Percentiles rank a stretch among this genome's conserved stretches.
phyloP scores from a whole-genome alignment of 768 basidiomycete genomes.

The Lentinula sp. region DNA sequence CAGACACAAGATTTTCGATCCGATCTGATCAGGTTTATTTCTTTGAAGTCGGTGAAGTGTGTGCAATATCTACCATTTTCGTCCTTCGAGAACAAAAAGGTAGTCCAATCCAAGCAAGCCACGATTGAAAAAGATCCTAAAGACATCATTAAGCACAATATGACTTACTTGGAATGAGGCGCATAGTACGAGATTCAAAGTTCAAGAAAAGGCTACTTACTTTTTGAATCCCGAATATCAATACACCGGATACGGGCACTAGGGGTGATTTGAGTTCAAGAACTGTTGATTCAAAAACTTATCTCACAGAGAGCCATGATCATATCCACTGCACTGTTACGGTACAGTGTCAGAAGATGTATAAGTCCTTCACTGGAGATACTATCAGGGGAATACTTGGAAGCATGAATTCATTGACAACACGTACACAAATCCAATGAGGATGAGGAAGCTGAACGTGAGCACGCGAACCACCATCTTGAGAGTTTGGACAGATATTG shows the following conservation, averaged over 20 bases:
- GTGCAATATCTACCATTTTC: not conserved
- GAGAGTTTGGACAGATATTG: constrained; percentile 6
- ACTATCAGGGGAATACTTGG: not conserved
- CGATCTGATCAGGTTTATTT: not conserved
- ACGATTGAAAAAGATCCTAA: constrained; percentile 5
- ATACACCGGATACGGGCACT: constrained; percentile 9
- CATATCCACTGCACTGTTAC: constrained; percentile 1
- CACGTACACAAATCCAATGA: constrained; percentile 8
- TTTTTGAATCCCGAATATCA: constrained; percentile 9
- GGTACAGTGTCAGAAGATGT: constrained; percentile 2
- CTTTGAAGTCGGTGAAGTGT: not conserved
- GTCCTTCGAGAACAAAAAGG: not conserved
- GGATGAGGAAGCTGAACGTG: constrained; percentile 8
- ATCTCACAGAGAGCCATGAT: constrained; percentile 8
- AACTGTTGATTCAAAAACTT: not conserved
- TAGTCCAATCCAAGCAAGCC: not conserved
- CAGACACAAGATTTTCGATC: too few species aligned
- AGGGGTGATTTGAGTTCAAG: not conserved
- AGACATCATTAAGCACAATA: not conserved
- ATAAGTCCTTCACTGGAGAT: constrained; percentile 3
- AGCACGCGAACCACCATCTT: constrained; percentile 9
- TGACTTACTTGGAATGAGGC: not conserved
- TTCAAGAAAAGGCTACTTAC: not conserved
- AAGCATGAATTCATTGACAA: not conserved
- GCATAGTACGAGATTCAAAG: not conserved